These are phyloP conservation scores for Aspergillus hancockii DNA, from an alignment of 495 filamentous ascomycete species.

Conservation along the genomic window DNA sequence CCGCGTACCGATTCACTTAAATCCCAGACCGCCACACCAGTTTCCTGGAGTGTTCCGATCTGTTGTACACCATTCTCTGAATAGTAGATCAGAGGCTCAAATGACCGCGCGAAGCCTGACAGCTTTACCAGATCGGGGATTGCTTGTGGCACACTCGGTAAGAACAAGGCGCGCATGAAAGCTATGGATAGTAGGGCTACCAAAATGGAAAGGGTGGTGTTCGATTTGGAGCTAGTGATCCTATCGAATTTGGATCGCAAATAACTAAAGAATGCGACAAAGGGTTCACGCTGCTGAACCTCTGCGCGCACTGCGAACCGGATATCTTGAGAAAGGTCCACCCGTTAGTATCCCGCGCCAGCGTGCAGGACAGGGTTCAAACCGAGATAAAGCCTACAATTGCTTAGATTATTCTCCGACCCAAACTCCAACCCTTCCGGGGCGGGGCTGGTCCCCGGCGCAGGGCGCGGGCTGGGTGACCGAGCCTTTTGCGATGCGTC, in stretches of 20 bases:
- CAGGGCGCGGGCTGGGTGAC: conserved; percentile 50
- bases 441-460: conserved; percentile 27
- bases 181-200: conserved; percentile 59
- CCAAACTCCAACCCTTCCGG: conserved; percentile 36
- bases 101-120: conserved; percentile 80
- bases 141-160: conserved; percentile 63
- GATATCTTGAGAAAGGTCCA: conserved; percentile 59
- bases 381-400: conserved; percentile 50
- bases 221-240: conserved; percentile 61
- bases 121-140: conserved; percentile 89
- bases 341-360: conserved; percentile 39
- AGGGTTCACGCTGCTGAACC: conserved; percentile 83
- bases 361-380: conserved; percentile 31
- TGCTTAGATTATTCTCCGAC: conserved; percentile 49
- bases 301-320: conserved; percentile 84
- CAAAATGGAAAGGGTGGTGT: conserved; percentile 61
- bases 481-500: conserved; percentile 54
- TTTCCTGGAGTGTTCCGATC: conserved; percentile 82
- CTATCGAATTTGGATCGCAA: conserved; percentile 55
- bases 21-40: conserved; percentile 89
- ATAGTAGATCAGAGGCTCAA: conserved; percentile 89
- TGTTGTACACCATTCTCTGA: conserved; percentile 85
- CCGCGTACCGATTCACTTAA: conserved; percentile 81
- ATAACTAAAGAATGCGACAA: conserved; percentile 70
- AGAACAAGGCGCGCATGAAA: conserved; percentile 63